Percentiles rank a stretch among this genome's conserved stretches.
phyloP scores from a whole-genome alignment of 2,329 filamentous ascomycete genomes.

The Amauroascus verrucosus region DNA sequence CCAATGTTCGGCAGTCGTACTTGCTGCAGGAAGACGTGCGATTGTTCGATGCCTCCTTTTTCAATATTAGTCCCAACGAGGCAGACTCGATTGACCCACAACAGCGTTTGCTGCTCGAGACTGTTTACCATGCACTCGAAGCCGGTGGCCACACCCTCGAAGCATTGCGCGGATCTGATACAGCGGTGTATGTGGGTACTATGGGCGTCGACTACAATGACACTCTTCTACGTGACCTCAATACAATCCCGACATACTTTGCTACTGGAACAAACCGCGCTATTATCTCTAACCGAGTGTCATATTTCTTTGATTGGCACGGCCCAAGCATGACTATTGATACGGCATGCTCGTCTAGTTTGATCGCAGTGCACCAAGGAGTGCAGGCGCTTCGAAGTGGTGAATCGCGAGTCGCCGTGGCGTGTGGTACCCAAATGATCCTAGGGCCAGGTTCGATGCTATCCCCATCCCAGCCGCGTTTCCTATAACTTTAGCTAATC shows the following conservation, averaged over 20 bases:
- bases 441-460: too few species aligned
- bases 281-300: constrained; percentile 27
- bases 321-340: constrained; percentile 24
- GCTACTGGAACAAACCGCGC: constrained; percentile 22
- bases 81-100: constrained; percentile 26
- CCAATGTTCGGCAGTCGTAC: constrained; percentile 15
- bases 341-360: constrained; percentile 23
- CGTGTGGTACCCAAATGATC: constrained; percentile 13
- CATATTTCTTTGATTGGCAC: constrained; percentile 21
- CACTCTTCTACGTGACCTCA: constrained; percentile 18
- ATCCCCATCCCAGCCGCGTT: too few species aligned
- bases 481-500: too few species aligned
- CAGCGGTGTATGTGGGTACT: constrained; percentile 26
- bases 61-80: constrained; percentile 21
- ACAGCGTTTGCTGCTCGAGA: constrained; percentile 25
- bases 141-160: constrained; percentile 22
- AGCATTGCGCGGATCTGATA: constrained; percentile 24
- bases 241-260: constrained; percentile 4
- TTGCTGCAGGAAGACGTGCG: constrained; percentile 20
- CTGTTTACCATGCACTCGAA: constrained; percentile 23
- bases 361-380: constrained; percentile 21
- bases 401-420: constrained; percentile 14
- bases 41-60: constrained; percentile 28
- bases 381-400: constrained; percentile 19
- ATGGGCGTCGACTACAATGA: constrained; percentile 25